Conservation (phyloP, 345 rosid genomes). For the Mercurialis annua region DNA sequence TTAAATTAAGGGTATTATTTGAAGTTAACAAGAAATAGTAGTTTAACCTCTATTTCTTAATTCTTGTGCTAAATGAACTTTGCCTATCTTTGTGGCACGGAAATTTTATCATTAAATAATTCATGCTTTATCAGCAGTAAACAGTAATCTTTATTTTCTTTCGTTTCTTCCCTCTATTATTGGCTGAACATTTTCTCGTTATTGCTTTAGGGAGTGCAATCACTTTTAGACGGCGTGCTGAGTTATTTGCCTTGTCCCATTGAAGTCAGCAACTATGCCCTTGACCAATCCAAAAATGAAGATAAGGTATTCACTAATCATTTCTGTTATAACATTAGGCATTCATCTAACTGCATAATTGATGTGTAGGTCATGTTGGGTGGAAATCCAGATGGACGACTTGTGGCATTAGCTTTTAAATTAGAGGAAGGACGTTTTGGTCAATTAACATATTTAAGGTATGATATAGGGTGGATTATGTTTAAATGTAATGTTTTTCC, state of each 20-base stretch:
- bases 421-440: conserved; percentile 97
- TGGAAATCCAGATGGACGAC: conserved; percentile 94
- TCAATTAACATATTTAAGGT: conserved; percentile 91
- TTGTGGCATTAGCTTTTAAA: conserved; percentile 97
- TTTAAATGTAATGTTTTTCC: background rate
- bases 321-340: background rate
- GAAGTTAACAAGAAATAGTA: no score
- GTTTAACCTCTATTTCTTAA: no score
- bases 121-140: background rate
- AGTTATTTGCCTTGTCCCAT: conserved; percentile 80
- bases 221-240: conserved; percentile 85
- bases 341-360: conserved; percentile 1
- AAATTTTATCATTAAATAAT: background rate
- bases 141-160: background rate
- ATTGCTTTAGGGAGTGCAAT: conserved; percentile 78
- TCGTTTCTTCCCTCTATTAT: conserved; percentile 2
- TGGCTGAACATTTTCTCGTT: conserved; percentile 10
- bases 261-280: conserved; percentile 91
- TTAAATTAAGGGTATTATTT: no score
- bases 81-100: no score
- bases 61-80: no score
- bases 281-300: conserved; percentile 84
- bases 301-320: conserved; percentile 58
- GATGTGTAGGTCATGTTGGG: conserved; percentile 58
- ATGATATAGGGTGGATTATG: background rate